phyloP scores from a whole-genome alignment of 768 basidiomycete genomes.

The Mycena pura region DNA sequence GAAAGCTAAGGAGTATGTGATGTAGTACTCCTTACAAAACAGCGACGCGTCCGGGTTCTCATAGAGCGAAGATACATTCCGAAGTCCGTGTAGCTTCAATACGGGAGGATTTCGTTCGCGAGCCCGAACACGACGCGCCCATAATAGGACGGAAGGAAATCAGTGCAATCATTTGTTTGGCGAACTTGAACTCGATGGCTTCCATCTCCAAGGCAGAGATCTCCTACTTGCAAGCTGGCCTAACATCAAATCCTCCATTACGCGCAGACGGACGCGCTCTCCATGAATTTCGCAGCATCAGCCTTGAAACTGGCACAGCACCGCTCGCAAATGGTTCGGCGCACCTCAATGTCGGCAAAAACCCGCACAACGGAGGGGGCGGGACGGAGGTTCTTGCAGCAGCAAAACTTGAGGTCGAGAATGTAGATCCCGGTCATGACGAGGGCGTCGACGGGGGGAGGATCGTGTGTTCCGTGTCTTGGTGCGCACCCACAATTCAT shows the following conservation, averaged over 20 bases:
- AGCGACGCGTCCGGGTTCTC: no score
- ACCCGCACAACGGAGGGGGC: slow-evolving; percentile 58
- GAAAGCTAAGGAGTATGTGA: no score
- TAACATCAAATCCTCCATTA: slow-evolving; percentile 63
- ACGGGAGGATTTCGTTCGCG: no score
- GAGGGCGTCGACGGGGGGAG: slow-evolving; percentile 64
- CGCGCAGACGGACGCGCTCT: slow-evolving; percentile 79
- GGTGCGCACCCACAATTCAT: slow-evolving; percentile 57
- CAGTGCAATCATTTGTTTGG: no score
- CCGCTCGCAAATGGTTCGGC: slow-evolving; percentile 89
- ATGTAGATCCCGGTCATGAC: slow-evolving; percentile 43
- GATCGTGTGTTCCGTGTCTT: slow-evolving; percentile 73
- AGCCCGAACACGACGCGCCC: no score
- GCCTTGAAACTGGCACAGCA: slow-evolving; percentile 78
- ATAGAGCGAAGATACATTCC: no score
- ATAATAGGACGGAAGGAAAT: no score
- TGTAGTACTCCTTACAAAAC: no score
- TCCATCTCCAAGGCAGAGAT: slow-evolving; percentile 77
- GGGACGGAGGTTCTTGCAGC: slow-evolving; percentile 85
- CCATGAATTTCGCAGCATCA: slow-evolving; percentile 69
- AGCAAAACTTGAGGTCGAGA: slow-evolving; percentile 80
- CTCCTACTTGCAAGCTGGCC: slow-evolving; percentile 74
- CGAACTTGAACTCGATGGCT: no score
- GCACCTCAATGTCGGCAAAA: slow-evolving; percentile 70
- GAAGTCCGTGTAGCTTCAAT: no score